A percentile compares a stretch with the other conserved stretches of the same genome.
Conservation (phyloP, 2,329 filamentous ascomycete species). For the Phoma herbarum region DNA sequence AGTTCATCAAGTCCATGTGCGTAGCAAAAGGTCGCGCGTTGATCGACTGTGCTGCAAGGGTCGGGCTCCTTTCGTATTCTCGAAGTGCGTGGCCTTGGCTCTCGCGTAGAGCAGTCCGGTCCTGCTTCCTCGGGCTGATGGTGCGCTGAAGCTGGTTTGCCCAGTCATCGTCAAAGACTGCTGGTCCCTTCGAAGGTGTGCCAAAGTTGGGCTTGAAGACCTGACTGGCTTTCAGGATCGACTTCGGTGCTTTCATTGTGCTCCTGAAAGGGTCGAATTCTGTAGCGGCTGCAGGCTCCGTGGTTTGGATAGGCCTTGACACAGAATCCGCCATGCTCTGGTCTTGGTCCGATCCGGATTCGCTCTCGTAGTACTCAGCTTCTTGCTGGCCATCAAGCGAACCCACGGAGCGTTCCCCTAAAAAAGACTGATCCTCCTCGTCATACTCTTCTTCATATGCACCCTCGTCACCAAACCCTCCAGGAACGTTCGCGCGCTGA, state of each 20-base stretch:
- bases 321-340: conserved; percentile 82
- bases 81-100: conserved; percentile 68
- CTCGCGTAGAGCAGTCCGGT: conserved; percentile 76
- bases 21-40: conserved; percentile 74
- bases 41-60: conserved; percentile 44
- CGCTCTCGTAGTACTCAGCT: conserved; percentile 67
- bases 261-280: conserved; percentile 42
- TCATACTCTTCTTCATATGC: conserved; percentile 61
- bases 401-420: conserved; percentile 90
- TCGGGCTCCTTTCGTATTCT: conserved; percentile 52
- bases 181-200: conserved; percentile 64
- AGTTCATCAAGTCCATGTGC: conserved; percentile 96
- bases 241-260: conserved; percentile 54
- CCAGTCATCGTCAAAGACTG: conserved; percentile 81
- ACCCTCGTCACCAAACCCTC: conserved; percentile 76
- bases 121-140: conserved; percentile 91
- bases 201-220: conserved; percentile 46
- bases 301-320: conserved; percentile 75
- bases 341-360: conserved; percentile 77
- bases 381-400: conserved; percentile 69
- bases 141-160: conserved; percentile 92
- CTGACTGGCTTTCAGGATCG: conserved; percentile 58
- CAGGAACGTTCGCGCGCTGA: conserved; percentile 69
- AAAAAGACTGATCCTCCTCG: conserved; percentile 79
- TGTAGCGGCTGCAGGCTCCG: conserved; percentile 68